Conservation (phyloP, 208 protist genomes). For the Leishmania tarentolae region DNA sequence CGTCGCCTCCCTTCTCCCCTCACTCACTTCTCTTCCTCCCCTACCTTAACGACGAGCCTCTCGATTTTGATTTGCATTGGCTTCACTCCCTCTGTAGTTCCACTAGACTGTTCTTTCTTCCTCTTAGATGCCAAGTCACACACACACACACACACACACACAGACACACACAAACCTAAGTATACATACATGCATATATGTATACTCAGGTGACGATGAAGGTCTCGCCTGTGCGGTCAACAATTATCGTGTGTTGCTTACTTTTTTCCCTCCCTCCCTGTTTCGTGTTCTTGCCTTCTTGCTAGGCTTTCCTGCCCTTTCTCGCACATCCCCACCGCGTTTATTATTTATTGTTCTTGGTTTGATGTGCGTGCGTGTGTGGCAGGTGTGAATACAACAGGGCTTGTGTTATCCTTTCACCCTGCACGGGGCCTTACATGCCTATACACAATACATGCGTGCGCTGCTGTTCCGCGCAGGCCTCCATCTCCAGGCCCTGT, state of each 20-base stretch:
- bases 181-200: background rate
- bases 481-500: background rate
- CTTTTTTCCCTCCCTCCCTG: background rate
- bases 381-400: too few relatives aligned
- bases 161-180: background rate
- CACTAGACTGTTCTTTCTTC: background rate
- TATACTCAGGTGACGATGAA: background rate
- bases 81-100: background rate
- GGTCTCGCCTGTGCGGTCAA: background rate
- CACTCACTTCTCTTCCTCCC: background rate
- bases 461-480: background rate
- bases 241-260: background rate
- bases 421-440: background rate
- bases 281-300: background rate
- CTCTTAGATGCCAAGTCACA: slow-evolving; percentile 6
- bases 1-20: background rate
- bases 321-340: background rate
- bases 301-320: background rate
- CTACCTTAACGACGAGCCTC: too few relatives aligned
- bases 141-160: background rate
- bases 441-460: background rate
- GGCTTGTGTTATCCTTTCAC: background rate
- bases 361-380: too few relatives aligned
- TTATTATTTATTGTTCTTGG: too few relatives aligned
- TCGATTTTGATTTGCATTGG: background rate